These are phyloP conservation scores for Persicaria maculosa DNA, from an alignment of 148 eudicot genomes.

Conservation along the genomic window DNA sequence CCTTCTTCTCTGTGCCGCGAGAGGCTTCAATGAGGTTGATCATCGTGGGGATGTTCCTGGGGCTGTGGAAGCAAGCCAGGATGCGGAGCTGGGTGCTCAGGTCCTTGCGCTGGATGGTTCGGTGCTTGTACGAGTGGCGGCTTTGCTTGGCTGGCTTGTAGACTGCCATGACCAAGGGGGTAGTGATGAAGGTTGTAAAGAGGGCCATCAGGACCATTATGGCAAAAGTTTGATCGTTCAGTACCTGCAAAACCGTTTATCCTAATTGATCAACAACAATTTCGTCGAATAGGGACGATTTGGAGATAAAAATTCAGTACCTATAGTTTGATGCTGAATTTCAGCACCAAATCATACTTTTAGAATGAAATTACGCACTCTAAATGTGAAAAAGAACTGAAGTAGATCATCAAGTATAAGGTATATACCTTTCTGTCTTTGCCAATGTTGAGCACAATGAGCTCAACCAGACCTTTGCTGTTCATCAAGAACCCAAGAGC, in stretches of 20 bases:
- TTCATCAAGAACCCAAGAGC: conserved; percentile 73
- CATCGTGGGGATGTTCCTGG: conserved; percentile 48
- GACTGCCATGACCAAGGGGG: conserved; percentile 55
- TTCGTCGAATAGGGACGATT: no score
- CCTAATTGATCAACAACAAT: neutral
- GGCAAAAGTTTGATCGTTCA: conserved; percentile 81
- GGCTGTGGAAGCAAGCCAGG: conserved; percentile 62
- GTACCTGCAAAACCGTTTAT: conserved; percentile 33
- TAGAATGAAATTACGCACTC: no score
- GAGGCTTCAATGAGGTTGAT: conserved; percentile 66
- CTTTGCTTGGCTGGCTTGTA: conserved; percentile 59
- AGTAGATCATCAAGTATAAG: neutral
- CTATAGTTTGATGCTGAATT: no score
- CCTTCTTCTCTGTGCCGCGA: conserved; percentile 57
- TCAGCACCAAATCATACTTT: no score
- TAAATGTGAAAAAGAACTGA: neutral
- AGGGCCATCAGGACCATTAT: conserved; percentile 75
- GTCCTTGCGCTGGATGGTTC: conserved; percentile 51
- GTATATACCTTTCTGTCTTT: conserved; percentile 63
- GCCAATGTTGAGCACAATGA: conserved; percentile 73
- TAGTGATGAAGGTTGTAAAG: conserved; percentile 80
- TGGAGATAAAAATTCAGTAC: no score
- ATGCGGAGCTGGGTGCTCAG: conserved; percentile 45
- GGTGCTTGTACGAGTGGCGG: conserved; percentile 31
- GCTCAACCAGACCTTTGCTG: conserved; percentile 79